phyloP scores from a whole-genome alignment of 768 basidiomycete genomes.

The Rubroboletus pulcherrimus region DNA sequence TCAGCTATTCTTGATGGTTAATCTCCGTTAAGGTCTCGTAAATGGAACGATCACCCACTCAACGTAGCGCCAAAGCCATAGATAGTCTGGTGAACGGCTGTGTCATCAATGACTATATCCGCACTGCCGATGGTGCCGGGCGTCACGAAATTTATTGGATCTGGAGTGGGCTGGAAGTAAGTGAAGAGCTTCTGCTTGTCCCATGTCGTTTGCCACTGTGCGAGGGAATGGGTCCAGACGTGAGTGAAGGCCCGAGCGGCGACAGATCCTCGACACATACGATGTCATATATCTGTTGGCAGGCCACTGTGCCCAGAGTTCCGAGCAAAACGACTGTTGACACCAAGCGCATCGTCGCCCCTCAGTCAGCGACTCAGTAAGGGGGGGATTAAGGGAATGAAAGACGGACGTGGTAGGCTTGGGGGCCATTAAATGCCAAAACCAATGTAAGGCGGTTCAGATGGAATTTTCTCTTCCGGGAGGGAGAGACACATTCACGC shows the following conservation, averaged over 20 bases:
- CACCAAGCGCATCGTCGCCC: conserved; percentile 16
- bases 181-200: conserved; percentile 29
- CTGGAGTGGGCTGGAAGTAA: conserved; percentile 28
- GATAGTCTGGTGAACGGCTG: conserved; percentile 54
- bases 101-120: conserved; percentile 60
- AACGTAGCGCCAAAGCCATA: conserved; percentile 65
- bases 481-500: neutral
- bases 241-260: neutral
- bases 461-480: neutral
- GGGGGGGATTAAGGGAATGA: conserved; percentile 2
- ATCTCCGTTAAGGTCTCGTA: neutral
- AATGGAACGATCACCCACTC: conserved; percentile 38
- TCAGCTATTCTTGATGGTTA: conserved; percentile 47
- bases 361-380: neutral
- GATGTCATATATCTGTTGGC: conserved; percentile 54
- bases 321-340: conserved; percentile 14
- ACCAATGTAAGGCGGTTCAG: conserved; percentile 3
- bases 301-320: conserved; percentile 26
- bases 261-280: conserved; percentile 30
- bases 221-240: neutral
- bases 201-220: conserved; percentile 55
- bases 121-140: conserved; percentile 56
- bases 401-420: neutral
- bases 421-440: conserved; percentile 17
- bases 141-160: conserved; percentile 30